A percentile compares a stretch with the other conserved stretches of the same genome.
These are phyloP conservation scores for Margaritispora aquatica DNA, from an alignment of 495 filamentous ascomycete genomes.

Conservation along the genomic window DNA sequence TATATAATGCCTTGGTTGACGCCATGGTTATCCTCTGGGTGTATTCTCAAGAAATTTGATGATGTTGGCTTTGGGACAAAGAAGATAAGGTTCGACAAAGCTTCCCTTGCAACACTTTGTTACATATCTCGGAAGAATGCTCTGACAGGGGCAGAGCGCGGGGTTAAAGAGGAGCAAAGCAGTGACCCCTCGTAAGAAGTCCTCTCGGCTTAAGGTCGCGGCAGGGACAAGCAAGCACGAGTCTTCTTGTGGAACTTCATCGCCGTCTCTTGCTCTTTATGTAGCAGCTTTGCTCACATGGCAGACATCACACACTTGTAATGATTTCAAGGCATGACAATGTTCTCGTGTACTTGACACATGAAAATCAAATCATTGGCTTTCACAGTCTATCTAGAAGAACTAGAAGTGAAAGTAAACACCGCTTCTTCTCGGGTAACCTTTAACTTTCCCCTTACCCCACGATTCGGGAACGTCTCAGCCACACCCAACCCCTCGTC, in stretches of 20 bases:
- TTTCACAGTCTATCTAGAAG: too few species aligned
- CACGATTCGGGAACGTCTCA: too few species aligned
- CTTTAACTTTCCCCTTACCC: too few species aligned
- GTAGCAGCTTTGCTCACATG: too few species aligned
- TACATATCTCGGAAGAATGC: too few species aligned
- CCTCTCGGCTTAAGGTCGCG: background rate
- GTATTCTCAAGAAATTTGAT: background rate
- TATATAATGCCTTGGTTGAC: background rate
- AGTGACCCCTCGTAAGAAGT: background rate
- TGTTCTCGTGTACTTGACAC: background rate
- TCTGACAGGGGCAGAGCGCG: background rate
- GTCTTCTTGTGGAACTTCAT: too few species aligned
- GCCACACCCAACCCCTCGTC: background rate
- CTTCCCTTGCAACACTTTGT: too few species aligned
- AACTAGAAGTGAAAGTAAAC: background rate
- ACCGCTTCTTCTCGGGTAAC: too few species aligned
- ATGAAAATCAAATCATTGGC: background rate
- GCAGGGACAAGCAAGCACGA: background rate
- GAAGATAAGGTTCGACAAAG: background rate
- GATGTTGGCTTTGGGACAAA: background rate
- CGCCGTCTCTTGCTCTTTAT: background rate
- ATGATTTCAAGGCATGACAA: too few species aligned
- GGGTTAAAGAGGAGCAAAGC: background rate
- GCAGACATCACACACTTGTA: too few species aligned
- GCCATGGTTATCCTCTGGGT: background rate